These are phyloP conservation scores for Truncatella angustata DNA, from an alignment of 2,329 filamentous ascomycete genomes.

Conservation along the genomic window DNA sequence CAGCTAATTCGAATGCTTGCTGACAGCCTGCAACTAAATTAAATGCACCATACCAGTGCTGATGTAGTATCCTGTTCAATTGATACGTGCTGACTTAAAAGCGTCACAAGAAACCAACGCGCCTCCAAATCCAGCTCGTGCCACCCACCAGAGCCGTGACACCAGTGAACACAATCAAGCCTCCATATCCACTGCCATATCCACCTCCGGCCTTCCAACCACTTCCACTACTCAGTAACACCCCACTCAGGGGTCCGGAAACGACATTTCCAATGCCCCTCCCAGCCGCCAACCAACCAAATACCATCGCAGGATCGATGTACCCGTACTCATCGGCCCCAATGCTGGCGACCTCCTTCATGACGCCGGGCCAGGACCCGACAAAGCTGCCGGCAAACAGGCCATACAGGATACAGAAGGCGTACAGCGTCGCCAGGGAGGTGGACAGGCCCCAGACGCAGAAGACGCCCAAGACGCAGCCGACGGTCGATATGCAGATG, in stretches of 20 bases:
- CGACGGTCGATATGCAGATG: not conserved
- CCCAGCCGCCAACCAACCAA: slow-evolving; percentile 53
- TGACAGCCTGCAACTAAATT: too few species aligned
- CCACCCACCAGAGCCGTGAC: slow-evolving; percentile 45
- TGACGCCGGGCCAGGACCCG: not conserved
- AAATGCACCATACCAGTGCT: too few species aligned
- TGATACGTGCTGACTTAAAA: too few species aligned
- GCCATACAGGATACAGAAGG: not conserved
- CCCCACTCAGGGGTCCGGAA: slow-evolving; percentile 53
- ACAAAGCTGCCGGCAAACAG: not conserved
- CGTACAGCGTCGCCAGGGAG: not conserved
- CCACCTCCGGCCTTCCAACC: slow-evolving; percentile 43
- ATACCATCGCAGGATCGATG: slow-evolving; percentile 48
- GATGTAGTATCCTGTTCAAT: too few species aligned
- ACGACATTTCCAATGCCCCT: slow-evolving; percentile 58
- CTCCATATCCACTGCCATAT: slow-evolving; percentile 49
- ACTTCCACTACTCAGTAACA: slow-evolving; percentile 43
- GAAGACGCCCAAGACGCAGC: not conserved
- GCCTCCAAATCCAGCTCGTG: slow-evolving; percentile 36
- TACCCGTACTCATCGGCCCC: slow-evolving; percentile 11
- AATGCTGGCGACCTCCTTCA: not conserved
- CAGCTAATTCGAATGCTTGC: too few species aligned
- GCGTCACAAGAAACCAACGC: too few species aligned
- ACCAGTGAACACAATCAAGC: slow-evolving; percentile 52
- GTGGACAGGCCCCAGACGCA: not conserved